Evolutionary conservation across 2,329 filamentous ascomycete genomes (phyloP).

Genomic region (Cylindrodendrum hubeiense): DNA sequence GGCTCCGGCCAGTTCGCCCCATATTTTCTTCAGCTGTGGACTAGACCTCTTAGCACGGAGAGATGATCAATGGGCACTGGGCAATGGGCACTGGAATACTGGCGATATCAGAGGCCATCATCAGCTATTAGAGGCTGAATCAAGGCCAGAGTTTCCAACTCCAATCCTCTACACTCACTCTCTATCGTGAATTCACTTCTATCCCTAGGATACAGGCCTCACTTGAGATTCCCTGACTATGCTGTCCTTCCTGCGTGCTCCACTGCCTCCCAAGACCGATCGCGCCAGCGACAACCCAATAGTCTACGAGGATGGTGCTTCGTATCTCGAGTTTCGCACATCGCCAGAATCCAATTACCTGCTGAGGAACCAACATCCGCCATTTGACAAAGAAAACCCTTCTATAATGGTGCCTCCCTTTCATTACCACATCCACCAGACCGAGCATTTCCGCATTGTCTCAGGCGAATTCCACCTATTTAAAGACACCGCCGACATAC

Average conservation of each 20-base stretch:
- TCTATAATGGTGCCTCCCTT: slow-evolving; percentile 7
- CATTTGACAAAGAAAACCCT: slow-evolving; percentile 4
- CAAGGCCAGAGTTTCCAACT: too few relatives aligned
- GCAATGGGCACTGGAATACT: too few relatives aligned
- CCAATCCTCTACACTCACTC: too few relatives aligned
- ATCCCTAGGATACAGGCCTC: not conserved
- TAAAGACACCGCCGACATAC: slow-evolving; percentile 2
- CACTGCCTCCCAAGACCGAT: slow-evolving; percentile 5
- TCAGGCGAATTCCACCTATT: slow-evolving; percentile 6
- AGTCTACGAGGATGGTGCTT: slow-evolving; percentile 9
- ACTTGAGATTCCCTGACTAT: not conserved
- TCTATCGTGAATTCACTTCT: not conserved
- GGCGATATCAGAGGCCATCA: too few relatives aligned
- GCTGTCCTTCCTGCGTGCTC: slow-evolving; percentile 6
- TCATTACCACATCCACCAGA: slow-evolving; percentile 10
- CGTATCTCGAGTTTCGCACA: slow-evolving; percentile 7
- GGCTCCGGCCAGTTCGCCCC: not conserved
- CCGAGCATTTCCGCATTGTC: slow-evolving; percentile 8
- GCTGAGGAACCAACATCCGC: slow-evolving; percentile 1
- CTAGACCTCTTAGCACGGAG: too few relatives aligned
- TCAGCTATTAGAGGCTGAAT: too few relatives aligned
- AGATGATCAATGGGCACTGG: too few relatives aligned
- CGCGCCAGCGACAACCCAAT: not conserved
- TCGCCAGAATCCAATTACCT: slow-evolving; percentile 1
- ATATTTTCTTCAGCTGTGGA: too few relatives aligned